Evolutionary conservation across 129 eudicot species (phyloP), one percentile per base, ranked within the genome.

Genomic region (Erigeron canadensis): DNA sequence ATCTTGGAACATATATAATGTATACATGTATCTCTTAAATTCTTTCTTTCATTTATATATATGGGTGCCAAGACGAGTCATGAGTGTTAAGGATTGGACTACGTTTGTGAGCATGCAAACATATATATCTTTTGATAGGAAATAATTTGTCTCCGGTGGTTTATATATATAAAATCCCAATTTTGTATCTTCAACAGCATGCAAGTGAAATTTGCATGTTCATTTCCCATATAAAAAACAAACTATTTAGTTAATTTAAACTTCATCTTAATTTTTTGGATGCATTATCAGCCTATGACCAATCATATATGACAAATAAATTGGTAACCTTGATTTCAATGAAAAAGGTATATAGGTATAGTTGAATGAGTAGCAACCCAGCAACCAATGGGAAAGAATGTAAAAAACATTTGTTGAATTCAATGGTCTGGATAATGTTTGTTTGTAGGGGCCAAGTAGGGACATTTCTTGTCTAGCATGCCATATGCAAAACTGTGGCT

Each of bases 391-490:
- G 44, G 66, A 38, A 12, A 19, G 66, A 46, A 15, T 8, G 13
- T 0, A 6, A 11, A 65, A 51, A 69, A 56, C 5, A 28, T 6
- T 19, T 38, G 71, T 63, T 50, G 51, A 76, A 23, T 10, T 76
- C 58, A 72, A 76, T 66, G 67, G 73, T 17, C 70, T 46, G 50
- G 21, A 48, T 62, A 73, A 73, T 61, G 69, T 61, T 60, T 47
- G 16, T 73, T 62, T 62, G 48, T 63, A 23, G 65, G 42, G 81
- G 54, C 56, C n/a, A 15, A 22, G 84, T 78, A 88, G 89, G 85
- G 38, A 77, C 82, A 47, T 70, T 47, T 22, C 41, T 67, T 87
- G 95, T 84, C 95, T 75, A 84, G 95, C 95, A 83, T 87, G 95
- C 89, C 82, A 70, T 78, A 63, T 70, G 63, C 84, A 75, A 75